These are phyloP conservation scores for Phaffia tasmanica DNA, from an alignment of 768 basidiomycete species.

Conservation along the genomic window DNA sequence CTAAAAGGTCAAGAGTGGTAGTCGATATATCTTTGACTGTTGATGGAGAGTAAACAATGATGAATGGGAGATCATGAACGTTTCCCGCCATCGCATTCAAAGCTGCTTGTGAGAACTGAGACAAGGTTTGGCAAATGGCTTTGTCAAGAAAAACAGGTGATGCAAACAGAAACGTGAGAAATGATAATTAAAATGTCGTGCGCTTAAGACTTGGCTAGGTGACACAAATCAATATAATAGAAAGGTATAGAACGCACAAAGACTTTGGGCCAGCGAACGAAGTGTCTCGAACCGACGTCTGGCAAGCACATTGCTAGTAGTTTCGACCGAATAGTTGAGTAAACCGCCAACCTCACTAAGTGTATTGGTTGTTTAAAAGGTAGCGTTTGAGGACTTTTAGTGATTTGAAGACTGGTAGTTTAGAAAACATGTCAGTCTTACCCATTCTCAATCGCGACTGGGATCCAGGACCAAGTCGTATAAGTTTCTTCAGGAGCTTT, in stretches of 20 bases:
- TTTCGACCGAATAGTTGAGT: no score
- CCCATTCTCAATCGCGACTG: no score
- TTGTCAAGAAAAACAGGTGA: background rate
- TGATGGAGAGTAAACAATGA: background rate
- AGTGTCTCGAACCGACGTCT: no score
- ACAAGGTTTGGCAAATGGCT: background rate
- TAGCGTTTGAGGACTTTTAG: no score
- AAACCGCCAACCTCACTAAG: no score
- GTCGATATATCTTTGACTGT: background rate
- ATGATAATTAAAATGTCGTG: background rate
- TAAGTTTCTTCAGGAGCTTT: slow-evolving; percentile 16
- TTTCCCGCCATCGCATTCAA: no score
- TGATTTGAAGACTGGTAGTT: no score
- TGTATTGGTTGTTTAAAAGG: no score
- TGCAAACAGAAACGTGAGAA: background rate
- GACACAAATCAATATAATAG: background rate
- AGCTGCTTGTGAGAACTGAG: no score
- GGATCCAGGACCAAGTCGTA: background rate
- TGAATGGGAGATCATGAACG: no score
- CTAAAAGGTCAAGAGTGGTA: background rate
- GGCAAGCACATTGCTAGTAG: no score
- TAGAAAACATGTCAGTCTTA: background rate
- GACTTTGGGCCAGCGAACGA: no score
- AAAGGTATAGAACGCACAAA: background rate
- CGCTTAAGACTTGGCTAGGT: background rate